Conservation (phyloP, 495 filamentous ascomycete species). For the Thozetella sp. region DNA sequence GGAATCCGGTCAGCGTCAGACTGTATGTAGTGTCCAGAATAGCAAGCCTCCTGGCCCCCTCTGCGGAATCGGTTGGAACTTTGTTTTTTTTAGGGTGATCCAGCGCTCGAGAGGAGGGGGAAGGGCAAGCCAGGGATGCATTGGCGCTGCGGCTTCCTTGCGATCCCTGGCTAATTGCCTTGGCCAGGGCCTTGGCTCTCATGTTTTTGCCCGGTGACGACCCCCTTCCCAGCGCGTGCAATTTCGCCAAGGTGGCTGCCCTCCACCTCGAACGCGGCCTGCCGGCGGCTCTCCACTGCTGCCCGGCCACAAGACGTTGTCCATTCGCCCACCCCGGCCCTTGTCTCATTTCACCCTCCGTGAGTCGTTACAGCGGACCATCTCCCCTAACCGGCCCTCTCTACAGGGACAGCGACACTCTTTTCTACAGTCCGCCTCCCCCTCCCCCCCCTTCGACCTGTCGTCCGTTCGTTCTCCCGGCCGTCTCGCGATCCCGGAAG, state of each 20-base stretch:
- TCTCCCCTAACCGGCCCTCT: conserved; percentile 7
- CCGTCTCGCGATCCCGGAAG: conserved; percentile 21
- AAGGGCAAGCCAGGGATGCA: not conserved
- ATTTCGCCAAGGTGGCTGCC: conserved; percentile 33
- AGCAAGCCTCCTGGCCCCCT: too few species aligned
- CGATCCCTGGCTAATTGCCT: not conserved
- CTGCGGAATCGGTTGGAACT: too few species aligned
- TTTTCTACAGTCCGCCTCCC: not conserved
- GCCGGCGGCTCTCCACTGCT: conserved; percentile 7
- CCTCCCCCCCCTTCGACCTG: conserved; percentile 2
- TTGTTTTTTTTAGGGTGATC: too few species aligned
- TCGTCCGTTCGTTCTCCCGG: conserved; percentile 22
- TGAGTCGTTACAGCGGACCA: conserved; percentile 5
- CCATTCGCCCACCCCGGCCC: conserved; percentile 26
- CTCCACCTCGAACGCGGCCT: conserved; percentile 12
- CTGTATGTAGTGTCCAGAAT: too few species aligned
- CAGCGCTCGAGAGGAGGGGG: too few species aligned
- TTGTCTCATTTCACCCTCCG: conserved; percentile 29
- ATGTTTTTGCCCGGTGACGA: conserved; percentile 8
- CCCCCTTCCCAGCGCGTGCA: conserved; percentile 13
- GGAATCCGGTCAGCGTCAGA: too few species aligned
- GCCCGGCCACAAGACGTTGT: conserved; percentile 6
- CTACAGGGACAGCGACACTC: not conserved
- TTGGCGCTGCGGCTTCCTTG: not conserved
- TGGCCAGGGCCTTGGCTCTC: conserved; percentile 7